These are phyloP conservation scores for Clarireedia monteithiana DNA, from an alignment of 2,329 filamentous ascomycete genomes.

Conservation along the genomic window DNA sequence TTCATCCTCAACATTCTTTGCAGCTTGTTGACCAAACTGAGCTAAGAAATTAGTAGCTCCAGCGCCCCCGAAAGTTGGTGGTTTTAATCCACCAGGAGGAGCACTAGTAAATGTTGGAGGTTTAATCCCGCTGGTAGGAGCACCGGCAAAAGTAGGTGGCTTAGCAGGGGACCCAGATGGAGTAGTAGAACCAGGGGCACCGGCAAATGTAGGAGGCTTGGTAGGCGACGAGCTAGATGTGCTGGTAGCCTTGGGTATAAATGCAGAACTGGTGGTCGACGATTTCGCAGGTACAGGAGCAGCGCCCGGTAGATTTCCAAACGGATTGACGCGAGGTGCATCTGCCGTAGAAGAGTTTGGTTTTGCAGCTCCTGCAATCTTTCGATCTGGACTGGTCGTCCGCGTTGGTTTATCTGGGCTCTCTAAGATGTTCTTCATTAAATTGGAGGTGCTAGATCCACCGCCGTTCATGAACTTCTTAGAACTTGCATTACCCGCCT, in stretches of 20 bases:
- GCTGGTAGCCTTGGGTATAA: not conserved
- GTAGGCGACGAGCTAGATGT: not conserved
- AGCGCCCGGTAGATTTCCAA: constrained; percentile 19
- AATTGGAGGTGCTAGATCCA: constrained; percentile 27
- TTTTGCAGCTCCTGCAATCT: not conserved
- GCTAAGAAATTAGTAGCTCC: constrained; percentile 18
- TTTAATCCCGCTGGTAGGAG: not conserved
- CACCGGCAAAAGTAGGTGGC: not conserved
- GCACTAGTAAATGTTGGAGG: constrained; percentile 1
- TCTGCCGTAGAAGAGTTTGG: constrained; percentile 9
- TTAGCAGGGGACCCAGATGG: not conserved
- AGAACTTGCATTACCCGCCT: constrained; percentile 15
- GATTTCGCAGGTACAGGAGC: constrained; percentile 10
- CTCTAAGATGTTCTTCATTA: constrained; percentile 28
- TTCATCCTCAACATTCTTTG: constrained; percentile 15
- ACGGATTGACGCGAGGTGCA: constrained; percentile 24
- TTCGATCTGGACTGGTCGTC: not conserved
- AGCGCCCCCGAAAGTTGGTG: constrained; percentile 20
- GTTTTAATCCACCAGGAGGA: constrained; percentile 14
- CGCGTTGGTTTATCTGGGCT: constrained; percentile 16
- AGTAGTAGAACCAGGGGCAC: not conserved
- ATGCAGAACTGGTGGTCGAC: constrained; percentile 3
- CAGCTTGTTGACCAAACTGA: constrained; percentile 20
- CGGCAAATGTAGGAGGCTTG: constrained; percentile 4
- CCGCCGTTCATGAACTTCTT: constrained; percentile 17